Percentiles rank a stretch among this genome's conserved stretches.
Evolutionary conservation across 345 rosid species (phyloP).

Genomic region (Linum usitatissimum): DNA sequence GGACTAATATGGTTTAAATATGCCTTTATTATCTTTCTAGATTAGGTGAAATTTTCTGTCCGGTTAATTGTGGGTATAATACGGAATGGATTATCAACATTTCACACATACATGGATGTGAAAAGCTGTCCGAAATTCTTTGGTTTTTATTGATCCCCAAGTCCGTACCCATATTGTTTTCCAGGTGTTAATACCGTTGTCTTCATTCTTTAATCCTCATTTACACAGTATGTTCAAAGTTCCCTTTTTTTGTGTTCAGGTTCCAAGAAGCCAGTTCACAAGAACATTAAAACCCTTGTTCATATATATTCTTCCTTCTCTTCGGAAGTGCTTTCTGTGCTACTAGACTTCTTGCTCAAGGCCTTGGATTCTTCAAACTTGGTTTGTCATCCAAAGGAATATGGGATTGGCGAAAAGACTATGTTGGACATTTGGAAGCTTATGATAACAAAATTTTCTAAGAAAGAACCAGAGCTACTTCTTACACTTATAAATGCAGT

Average conservation of each 20-base stretch:
- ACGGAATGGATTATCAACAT: not conserved
- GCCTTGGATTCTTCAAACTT: slow-evolving; percentile 38
- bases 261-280: slow-evolving; percentile 35
- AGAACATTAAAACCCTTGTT: slow-evolving; percentile 44
- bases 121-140: not conserved
- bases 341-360: slow-evolving; percentile 49
- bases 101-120: not conserved
- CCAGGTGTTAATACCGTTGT: not conserved
- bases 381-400: slow-evolving; percentile 25
- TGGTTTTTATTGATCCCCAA: not conserved
- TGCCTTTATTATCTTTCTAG: not conserved
- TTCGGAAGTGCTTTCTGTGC: slow-evolving; percentile 56
- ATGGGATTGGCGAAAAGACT: slow-evolving; percentile 22
- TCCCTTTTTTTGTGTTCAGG: slow-evolving; percentile 35
- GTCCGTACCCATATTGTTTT: not conserved
- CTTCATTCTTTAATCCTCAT: not conserved
- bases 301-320: slow-evolving; percentile 57
- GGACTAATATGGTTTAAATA: not conserved
- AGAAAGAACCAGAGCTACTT: slow-evolving; percentile 67
- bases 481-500: slow-evolving; percentile 51
- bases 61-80: not conserved
- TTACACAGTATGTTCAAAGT: not conserved
- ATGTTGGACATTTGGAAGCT: slow-evolving; percentile 56
- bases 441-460: slow-evolving; percentile 44
- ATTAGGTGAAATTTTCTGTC: not conserved